These are phyloP conservation scores for Madurella mycetomatis DNA, from an alignment of 2,329 filamentous ascomycete species.

Conservation along the genomic window DNA sequence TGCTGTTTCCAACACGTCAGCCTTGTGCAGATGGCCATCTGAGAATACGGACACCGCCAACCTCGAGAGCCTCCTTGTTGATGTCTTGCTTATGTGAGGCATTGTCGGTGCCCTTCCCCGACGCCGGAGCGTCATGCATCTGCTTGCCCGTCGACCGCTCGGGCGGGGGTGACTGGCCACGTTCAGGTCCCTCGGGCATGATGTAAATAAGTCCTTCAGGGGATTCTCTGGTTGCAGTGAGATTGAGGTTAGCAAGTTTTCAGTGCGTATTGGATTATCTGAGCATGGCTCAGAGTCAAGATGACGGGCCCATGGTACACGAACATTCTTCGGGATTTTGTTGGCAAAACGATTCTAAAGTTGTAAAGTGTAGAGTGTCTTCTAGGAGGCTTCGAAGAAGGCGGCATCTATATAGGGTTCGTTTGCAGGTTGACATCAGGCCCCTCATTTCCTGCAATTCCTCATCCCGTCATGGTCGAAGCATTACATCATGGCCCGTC, in stretches of 20 bases:
- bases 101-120: conserved; percentile 55
- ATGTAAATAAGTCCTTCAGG: conserved; percentile 28
- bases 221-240: background rate
- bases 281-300: too few species aligned
- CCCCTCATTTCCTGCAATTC: background rate
- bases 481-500: conserved; percentile 25
- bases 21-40: background rate
- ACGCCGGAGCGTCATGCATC: conserved; percentile 52
- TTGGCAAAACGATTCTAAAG: too few species aligned
- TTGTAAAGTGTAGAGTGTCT: too few species aligned
- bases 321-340: too few species aligned
- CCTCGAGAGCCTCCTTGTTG: conserved; percentile 49
- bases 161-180: conserved; percentile 74
- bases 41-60: conserved; percentile 27
- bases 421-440: conserved; percentile 14
- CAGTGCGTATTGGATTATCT: background rate
- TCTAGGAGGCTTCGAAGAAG: background rate
- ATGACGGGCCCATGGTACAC: too few species aligned
- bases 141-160: conserved; percentile 64
- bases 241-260: background rate
- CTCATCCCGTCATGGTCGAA: conserved; percentile 14
- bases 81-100: conserved; percentile 49
- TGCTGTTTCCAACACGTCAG: conserved; percentile 32
- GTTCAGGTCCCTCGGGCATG: conserved; percentile 56
- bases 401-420: conserved; percentile 2